Evolutionary conservation across 495 filamentous ascomycete genomes (phyloP).

Genomic region (Hypoxylon rickii): DNA sequence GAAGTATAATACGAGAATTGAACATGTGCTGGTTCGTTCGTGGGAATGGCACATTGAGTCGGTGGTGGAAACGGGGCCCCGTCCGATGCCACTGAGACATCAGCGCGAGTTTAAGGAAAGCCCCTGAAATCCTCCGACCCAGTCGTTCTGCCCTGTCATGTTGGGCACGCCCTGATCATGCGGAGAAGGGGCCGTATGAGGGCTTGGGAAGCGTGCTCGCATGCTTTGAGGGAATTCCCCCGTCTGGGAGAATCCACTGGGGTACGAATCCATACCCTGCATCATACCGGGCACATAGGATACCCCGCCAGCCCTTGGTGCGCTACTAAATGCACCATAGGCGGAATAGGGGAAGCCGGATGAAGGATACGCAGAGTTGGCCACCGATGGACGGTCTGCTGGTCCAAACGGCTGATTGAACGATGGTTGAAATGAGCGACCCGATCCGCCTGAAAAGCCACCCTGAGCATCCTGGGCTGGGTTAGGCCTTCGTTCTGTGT

Average conservation of each 20-base stretch:
- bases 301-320: conserved; percentile 43
- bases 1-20: conserved; percentile 44
- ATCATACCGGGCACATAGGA: conserved; percentile 44
- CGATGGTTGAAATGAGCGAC: conserved; percentile 44
- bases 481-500: conserved; percentile 54
- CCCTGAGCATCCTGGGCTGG: conserved; percentile 49
- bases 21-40: conserved; percentile 21
- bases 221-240: conserved; percentile 46
- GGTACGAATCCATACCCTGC: conserved; percentile 48
- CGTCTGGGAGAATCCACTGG: conserved; percentile 45
- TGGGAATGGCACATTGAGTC: background rate
- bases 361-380: conserved; percentile 41
- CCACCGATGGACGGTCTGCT: conserved; percentile 41
- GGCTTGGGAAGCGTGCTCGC: conserved; percentile 50
- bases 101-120: conserved; percentile 58
- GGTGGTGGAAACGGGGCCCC: no score
- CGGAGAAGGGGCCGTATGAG: conserved; percentile 39
- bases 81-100: no score
- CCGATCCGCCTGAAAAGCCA: conserved; percentile 42
- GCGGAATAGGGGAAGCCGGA: conserved; percentile 48
- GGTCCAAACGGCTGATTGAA: conserved; percentile 41
- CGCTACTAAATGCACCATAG: conserved; percentile 50
- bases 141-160: conserved; percentile 47
- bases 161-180: conserved; percentile 44
- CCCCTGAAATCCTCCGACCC: conserved; percentile 56